Evolutionary conservation across 2,329 filamentous ascomycete species (phyloP).

Genomic region (Alternaria novae-zelandiae): DNA sequence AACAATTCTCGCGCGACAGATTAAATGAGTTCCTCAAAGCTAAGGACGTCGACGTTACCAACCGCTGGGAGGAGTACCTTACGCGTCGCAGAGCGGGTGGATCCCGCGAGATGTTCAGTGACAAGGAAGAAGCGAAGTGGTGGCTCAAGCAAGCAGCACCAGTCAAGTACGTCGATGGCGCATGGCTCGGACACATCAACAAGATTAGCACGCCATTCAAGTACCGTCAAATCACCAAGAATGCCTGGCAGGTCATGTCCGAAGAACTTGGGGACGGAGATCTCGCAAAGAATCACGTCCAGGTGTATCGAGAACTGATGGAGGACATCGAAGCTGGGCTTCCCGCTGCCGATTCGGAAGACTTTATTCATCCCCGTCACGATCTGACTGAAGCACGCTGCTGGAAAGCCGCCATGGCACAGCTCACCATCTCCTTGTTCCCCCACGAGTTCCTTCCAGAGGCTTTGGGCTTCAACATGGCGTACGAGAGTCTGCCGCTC

Average conservation of each 20-base stretch:
- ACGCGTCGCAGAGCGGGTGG: constrained; percentile 43
- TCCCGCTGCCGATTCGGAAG: constrained; percentile 39
- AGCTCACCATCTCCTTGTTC: constrained; percentile 57
- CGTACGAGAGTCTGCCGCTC: constrained; percentile 54
- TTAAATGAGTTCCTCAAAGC: constrained; percentile 38
- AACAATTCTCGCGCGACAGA: constrained; percentile 35
- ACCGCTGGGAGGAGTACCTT: constrained; percentile 46
- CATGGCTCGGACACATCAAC: constrained; percentile 57
- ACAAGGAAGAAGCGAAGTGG: constrained; percentile 46
- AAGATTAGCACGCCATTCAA: constrained; percentile 54
- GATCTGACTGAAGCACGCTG: constrained; percentile 31
- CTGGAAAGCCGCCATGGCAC: constrained; percentile 56
- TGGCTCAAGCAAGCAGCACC: constrained; percentile 53
- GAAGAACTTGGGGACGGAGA: constrained; percentile 61
- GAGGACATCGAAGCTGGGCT: constrained; percentile 37
- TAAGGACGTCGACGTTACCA: constrained; percentile 40
- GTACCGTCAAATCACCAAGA: constrained; percentile 49
- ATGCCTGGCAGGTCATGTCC: constrained; percentile 57
- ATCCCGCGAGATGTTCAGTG: constrained; percentile 45
- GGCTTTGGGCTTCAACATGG: constrained; percentile 59
- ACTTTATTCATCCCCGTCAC: constrained; percentile 37
- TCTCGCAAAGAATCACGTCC: constrained; percentile 54
- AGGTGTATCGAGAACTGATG: constrained; percentile 46
- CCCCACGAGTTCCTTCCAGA: constrained; percentile 59
- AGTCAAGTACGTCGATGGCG: constrained; percentile 57